These are phyloP conservation scores for Herpetomonas samuelpessoai DNA, from an alignment of 208 protist species.

Conservation along the genomic window DNA sequence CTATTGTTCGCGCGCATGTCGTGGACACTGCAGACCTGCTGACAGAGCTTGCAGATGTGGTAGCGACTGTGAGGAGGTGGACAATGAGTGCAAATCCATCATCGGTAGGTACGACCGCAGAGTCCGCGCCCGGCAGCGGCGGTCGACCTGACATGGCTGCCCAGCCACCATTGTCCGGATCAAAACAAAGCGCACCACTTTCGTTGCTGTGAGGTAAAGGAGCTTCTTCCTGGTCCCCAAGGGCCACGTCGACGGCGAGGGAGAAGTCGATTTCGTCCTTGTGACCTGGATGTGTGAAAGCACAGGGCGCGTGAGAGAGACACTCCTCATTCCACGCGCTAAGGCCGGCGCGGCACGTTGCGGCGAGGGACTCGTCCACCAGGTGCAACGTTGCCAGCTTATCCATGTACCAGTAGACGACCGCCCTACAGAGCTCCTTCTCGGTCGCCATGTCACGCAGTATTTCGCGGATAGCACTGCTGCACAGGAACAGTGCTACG, in stretches of 20 bases:
- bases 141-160: too few relatives aligned
- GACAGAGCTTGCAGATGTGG: too few relatives aligned
- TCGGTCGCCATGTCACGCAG: conserved; percentile 15
- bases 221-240: too few relatives aligned
- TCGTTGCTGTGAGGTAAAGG: too few relatives aligned
- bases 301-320: too few relatives aligned
- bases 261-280: not conserved
- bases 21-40: too few relatives aligned
- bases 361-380: too few relatives aligned
- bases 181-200: too few relatives aligned
- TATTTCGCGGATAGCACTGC: conserved; percentile 21
- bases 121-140: too few relatives aligned
- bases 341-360: too few relatives aligned
- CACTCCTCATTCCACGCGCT: not conserved
- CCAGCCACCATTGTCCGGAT: too few relatives aligned
- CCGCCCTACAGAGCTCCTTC: conserved; percentile 8
- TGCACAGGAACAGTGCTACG: conserved; percentile 60
- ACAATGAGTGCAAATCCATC: not conserved
- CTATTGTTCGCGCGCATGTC: too few relatives aligned
- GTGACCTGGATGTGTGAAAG: not conserved
- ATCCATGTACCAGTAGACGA: conserved; percentile 49
- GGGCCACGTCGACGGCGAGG: not conserved
- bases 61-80: not conserved
- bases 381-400: conserved; percentile 37
- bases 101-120: not conserved